phyloP scores from a whole-genome alignment of 352 stramenopile species.

The Pythium biforme region DNA sequence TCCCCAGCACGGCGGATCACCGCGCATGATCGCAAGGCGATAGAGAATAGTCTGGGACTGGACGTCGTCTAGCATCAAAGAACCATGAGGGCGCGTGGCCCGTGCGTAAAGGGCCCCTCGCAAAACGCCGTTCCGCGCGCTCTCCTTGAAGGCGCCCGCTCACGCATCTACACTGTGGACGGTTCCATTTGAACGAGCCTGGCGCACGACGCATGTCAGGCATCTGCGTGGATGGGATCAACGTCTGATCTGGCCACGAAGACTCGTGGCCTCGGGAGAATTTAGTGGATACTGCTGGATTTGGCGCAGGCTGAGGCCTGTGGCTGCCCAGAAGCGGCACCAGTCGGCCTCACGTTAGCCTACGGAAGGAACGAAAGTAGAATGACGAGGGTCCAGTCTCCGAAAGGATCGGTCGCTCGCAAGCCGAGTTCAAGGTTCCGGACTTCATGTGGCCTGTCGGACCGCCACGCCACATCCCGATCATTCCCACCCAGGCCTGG shows the following conservation, averaged over 20 bases:
- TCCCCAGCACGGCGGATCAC: too few relatives aligned
- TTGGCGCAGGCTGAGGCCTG: background rate
- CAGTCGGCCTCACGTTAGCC: too few relatives aligned
- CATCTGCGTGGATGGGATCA: conserved; percentile 1
- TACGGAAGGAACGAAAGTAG: background rate
- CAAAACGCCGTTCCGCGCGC: background rate
- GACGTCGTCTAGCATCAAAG: background rate
- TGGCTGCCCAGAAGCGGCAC: background rate
- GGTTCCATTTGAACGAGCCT: background rate
- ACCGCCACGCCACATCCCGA: conserved; percentile 5
- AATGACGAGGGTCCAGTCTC: background rate
- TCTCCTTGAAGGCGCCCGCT: background rate
- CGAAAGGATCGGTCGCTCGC: background rate
- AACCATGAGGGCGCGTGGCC: too few relatives aligned
- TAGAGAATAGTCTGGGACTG: background rate
- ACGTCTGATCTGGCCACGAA: background rate
- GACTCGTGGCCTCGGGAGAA: background rate
- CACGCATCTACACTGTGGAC: background rate
- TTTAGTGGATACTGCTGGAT: conserved; percentile 1
- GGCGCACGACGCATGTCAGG: background rate
- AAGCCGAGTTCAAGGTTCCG: background rate
- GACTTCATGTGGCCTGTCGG: conserved; percentile 7
- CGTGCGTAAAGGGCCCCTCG: too few relatives aligned
- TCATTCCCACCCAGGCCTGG: background rate
- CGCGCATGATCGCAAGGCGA: background rate